Evolutionary conservation across 2,329 filamentous ascomycete species (phyloP), one percentile per base, ranked within the genome.

Genomic region (Fusarium falciforme): DNA sequence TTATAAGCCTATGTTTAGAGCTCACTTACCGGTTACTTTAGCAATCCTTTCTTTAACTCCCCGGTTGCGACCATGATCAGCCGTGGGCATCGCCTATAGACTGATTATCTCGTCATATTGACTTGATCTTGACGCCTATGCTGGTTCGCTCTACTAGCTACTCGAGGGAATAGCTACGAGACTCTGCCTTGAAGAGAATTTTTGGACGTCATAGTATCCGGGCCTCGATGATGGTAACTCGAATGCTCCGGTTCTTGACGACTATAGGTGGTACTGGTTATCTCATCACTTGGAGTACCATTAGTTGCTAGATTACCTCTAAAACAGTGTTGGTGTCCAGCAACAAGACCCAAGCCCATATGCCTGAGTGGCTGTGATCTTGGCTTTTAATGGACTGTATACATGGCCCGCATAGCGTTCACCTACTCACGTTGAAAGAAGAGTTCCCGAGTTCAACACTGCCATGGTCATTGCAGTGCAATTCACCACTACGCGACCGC

Each of bases 11-110:
- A 2, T 47, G 8, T 17, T 27, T 17, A 0, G 22, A 17, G 22
- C 7, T 47, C 20, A 47, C 7, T 17, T 1, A 1, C 1, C 0
- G 14, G 22, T 22, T 44, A 0, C 11, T 44, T 22, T 14, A 22
- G 8, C 1, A 3, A 44, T 16, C 2, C 11, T 22, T 44, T 2
- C 20, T 7, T 7, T 2, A 12, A 14, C 40, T 3, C 14, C 22
- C 42, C 5, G 7, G 20, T 16, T 14, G 12, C 1, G 6, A 6
- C 2, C 6, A 5, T 16, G 42, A 16, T 9, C 6, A 49, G 44
- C 2, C 8, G 40, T 14, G 4, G 11, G 22, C 9, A 27, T 27
- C 5, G 44, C 9, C 8, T 17, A 25, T n/a, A 11, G 5, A 4
- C 5, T 29, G 6, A 10, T 6, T 9, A 6, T n/a, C 16, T 27